phyloP scores from a whole-genome alignment of 768 basidiomycete genomes.

The Psilocybe cubensis region DNA sequence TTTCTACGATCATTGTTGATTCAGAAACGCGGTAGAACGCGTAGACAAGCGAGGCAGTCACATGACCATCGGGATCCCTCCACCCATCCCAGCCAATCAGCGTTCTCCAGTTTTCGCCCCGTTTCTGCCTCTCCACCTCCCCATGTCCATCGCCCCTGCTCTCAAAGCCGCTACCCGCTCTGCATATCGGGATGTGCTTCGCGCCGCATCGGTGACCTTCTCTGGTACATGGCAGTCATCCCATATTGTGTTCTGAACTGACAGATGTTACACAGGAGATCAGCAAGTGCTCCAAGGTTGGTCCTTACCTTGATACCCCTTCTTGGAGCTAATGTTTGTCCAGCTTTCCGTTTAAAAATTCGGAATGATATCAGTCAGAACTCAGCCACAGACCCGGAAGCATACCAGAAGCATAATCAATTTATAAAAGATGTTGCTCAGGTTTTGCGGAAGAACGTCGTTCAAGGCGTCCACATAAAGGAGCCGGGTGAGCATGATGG shows the following conservation, averaged over 20 bases:
- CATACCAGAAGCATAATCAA: slow-evolving; percentile 56
- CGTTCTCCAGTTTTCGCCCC: slow-evolving; percentile 20
- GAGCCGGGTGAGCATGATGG: slow-evolving; percentile 40
- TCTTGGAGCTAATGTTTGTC: slow-evolving; percentile 11
- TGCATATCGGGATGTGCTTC: slow-evolving; percentile 72
- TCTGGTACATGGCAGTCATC: slow-evolving; percentile 42
- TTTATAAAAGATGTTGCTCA: slow-evolving; percentile 73
- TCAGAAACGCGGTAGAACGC: slow-evolving; percentile 18
- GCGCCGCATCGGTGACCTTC: slow-evolving; percentile 72
- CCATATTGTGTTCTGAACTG: neutral
- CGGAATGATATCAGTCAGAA: slow-evolving; percentile 53
- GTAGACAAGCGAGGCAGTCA: slow-evolving; percentile 22
- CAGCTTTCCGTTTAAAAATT: slow-evolving; percentile 79
- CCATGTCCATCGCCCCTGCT: slow-evolving; percentile 58
- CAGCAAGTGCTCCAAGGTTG: slow-evolving; percentile 56
- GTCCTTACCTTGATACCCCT: neutral
- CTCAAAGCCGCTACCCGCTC: slow-evolving; percentile 71
- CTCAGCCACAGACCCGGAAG: slow-evolving; percentile 45
- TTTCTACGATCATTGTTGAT: slow-evolving; percentile 23
- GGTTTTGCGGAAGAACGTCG: slow-evolving; percentile 81
- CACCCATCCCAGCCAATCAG: slow-evolving; percentile 26
- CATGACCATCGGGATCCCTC: slow-evolving; percentile 18
- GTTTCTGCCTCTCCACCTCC: slow-evolving; percentile 14
- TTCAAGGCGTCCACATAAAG: slow-evolving; percentile 68
- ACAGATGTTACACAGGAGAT: slow-evolving; percentile 49